Evolutionary conservation across 805 yeast species (phyloP).

Genomic region (Kodamaea leandrae): DNA sequence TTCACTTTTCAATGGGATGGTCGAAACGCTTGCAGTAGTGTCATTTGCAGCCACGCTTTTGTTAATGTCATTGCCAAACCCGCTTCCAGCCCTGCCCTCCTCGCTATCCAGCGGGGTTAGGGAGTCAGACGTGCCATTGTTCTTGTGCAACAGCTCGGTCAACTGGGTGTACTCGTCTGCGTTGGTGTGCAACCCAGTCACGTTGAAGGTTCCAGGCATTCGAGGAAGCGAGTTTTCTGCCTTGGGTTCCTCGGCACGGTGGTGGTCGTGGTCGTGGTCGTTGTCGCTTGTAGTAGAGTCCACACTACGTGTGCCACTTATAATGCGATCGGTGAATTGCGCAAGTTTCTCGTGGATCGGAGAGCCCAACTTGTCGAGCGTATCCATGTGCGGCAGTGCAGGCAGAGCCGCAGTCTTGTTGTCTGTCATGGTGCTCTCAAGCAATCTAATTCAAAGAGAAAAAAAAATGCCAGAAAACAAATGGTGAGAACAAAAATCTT

Average conservation of each 20-base stretch:
- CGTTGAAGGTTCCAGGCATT: constrained; percentile 45
- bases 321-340: constrained; percentile 12
- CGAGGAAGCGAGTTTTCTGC: constrained; percentile 32
- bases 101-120: background rate
- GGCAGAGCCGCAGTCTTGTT: constrained; percentile 2
- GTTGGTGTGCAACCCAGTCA: constrained; percentile 40
- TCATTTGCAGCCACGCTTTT: too few relatives aligned
- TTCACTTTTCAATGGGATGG: too few relatives aligned
- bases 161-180: constrained; percentile 12
- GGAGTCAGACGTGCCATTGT: background rate
- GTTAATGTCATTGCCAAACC: too few relatives aligned
- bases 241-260: constrained; percentile 3
- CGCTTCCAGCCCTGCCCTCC: background rate
- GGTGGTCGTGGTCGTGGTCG: constrained; percentile 3
- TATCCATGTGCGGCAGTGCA: constrained; percentile 1
- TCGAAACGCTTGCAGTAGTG: too few relatives aligned
- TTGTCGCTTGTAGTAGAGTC: constrained; percentile 1
- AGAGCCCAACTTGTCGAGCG: constrained; percentile 10
- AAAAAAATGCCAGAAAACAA: constrained; percentile 1
- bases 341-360: constrained; percentile 15
- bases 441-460: background rate
- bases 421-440: constrained; percentile 1
- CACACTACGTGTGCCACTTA: constrained; percentile 9
- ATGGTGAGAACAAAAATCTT: constrained; percentile 1
- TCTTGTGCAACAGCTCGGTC: constrained; percentile 8